Evolutionary conservation across 2,329 filamentous ascomycete species (phyloP).

Genomic region (Aspergillus terreus): DNA sequence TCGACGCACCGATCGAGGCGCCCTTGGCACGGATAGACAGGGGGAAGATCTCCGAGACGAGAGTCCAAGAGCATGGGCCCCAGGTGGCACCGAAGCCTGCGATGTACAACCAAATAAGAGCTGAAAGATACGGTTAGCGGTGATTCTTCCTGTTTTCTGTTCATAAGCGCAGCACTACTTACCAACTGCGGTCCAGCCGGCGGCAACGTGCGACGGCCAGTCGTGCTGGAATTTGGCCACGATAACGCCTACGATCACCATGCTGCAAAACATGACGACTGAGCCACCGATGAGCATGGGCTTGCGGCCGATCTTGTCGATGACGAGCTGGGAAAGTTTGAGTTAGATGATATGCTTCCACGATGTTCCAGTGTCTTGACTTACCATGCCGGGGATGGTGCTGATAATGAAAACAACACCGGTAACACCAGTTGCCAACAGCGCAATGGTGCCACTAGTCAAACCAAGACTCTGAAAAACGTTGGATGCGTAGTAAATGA

Average conservation of each 20-base stretch:
- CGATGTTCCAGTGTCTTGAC: constrained; percentile 11
- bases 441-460: constrained; percentile 28
- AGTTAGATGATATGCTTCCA: not conserved
- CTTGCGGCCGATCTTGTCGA: constrained; percentile 28
- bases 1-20: constrained; percentile 24
- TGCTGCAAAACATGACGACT: constrained; percentile 19
- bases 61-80: constrained; percentile 27
- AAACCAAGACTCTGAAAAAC: constrained; percentile 35
- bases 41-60: constrained; percentile 27
- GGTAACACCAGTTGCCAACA: constrained; percentile 33
- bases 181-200: constrained; percentile 27
- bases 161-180: not conserved
- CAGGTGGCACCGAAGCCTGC: constrained; percentile 24
- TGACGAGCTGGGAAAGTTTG: constrained; percentile 24
- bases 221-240: constrained; percentile 25
- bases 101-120: constrained; percentile 27
- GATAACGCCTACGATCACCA: constrained; percentile 26
- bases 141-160: not conserved
- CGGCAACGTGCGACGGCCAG: constrained; percentile 23
- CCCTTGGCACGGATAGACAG: constrained; percentile 27
- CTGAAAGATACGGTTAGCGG: constrained; percentile 4
- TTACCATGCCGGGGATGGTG: constrained; percentile 30
- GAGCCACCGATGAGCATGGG: constrained; percentile 25
- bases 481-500: constrained; percentile 43
- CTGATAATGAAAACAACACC: constrained; percentile 30